Conservation (phyloP, 2,329 filamentous ascomycete genomes). For the Cyphellophora attinorum region DNA sequence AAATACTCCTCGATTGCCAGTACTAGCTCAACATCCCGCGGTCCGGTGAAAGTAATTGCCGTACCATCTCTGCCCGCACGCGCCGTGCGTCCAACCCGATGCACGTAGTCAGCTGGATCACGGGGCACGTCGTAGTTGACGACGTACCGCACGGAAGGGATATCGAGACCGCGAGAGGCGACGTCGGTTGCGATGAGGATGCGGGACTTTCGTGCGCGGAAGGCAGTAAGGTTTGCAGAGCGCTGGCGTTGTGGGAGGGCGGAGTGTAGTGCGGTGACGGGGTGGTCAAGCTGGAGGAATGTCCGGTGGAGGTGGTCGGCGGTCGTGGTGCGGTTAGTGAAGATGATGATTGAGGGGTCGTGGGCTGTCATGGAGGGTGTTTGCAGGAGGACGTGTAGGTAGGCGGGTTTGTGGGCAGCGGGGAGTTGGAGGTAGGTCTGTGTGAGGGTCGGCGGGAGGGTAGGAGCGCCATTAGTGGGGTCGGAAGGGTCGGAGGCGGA, state of each 20-base stretch:
- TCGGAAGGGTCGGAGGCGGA: constrained; percentile 59
- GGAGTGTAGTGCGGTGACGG: constrained; percentile 85
- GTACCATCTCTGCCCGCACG: constrained; percentile 79
- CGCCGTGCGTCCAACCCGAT: constrained; percentile 89
- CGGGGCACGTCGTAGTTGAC: constrained; percentile 93
- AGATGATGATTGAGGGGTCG: constrained; percentile 71
- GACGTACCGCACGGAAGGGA: constrained; percentile 81
- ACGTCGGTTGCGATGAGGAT: constrained; percentile 94
- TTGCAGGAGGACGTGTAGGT: constrained; percentile 72
- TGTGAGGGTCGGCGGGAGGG: constrained; percentile 67
- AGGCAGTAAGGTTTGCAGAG: constrained; percentile 78
- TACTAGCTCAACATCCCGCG: constrained; percentile 85
- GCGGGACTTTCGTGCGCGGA: constrained; percentile 78
- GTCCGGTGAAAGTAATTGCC: constrained; percentile 79
- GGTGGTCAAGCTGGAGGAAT: constrained; percentile 74
- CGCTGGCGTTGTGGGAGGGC: constrained; percentile 75
- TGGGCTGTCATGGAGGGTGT: constrained; percentile 11
- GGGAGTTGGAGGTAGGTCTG: constrained; percentile 84
- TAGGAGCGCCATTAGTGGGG: constrained; percentile 45
- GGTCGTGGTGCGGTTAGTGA: constrained; percentile 84
- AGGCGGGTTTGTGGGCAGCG: constrained; percentile 88
- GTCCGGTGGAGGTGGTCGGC: constrained; percentile 84
- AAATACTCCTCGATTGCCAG: constrained; percentile 81
- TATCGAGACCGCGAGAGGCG: constrained; percentile 86
- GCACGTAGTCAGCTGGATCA: constrained; percentile 96